Conservation (phyloP, 2,329 filamentous ascomycete species). For the Fusarium sp. region DNA sequence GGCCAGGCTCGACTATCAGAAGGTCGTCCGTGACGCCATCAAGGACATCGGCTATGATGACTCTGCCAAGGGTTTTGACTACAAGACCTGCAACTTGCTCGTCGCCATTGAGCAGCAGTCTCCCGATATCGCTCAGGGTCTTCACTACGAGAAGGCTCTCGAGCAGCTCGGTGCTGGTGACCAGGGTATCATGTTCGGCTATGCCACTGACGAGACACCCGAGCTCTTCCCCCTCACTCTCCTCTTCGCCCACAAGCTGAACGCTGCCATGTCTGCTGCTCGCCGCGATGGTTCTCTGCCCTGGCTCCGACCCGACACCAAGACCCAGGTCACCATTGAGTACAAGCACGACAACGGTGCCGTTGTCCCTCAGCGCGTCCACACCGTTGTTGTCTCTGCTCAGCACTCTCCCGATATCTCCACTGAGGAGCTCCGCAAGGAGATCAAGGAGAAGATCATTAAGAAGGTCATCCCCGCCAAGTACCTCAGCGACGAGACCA, state of each 20-base stretch:
- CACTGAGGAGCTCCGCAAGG: conserved; percentile 91
- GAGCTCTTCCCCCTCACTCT: conserved; percentile 96
- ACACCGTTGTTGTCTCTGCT: conserved; percentile 96
- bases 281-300: conserved; percentile 87
- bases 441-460: conserved; percentile 97
- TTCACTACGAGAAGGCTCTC: conserved; percentile 96
- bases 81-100: conserved; percentile 99
- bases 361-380: conserved; percentile 89
- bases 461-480: conserved; percentile 91
- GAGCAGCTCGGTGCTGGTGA: conserved; percentile 99
- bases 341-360: conserved; percentile 97
- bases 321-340: conserved; percentile 99
- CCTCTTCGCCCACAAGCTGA: conserved; percentile 95
- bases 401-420: conserved; percentile 91
- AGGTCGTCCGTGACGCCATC: conserved; percentile 91
- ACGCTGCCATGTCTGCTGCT: conserved; percentile 90
- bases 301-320: conserved; percentile 98
- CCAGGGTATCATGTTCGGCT: conserved; percentile 99
- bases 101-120: conserved; percentile 99
- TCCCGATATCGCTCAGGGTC: conserved; percentile 97
- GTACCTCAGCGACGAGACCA: conserved; percentile 90
- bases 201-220: conserved; percentile 98
- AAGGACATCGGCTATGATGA: conserved; percentile 99
- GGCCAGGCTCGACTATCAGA: conserved; percentile 96
- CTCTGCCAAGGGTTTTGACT: conserved; percentile 98